These are phyloP conservation scores for Colletotrichum sojae DNA, from an alignment of 2,329 filamentous ascomycete genomes.

Conservation along the genomic window DNA sequence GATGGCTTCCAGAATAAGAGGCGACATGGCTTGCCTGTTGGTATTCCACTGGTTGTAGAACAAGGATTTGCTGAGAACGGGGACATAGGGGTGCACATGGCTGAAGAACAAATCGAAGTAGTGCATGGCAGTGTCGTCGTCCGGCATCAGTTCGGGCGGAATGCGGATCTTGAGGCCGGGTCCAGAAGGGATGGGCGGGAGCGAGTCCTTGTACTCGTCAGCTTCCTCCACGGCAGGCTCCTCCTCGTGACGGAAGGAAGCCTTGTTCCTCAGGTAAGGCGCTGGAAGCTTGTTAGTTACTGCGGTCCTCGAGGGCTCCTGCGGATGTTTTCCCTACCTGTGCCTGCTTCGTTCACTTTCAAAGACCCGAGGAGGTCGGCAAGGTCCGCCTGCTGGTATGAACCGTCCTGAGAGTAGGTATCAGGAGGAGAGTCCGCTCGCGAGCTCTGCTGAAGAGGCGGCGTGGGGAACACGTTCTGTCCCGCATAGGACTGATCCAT, in stretches of 20 bases:
- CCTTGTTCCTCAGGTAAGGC: conserved; percentile 83
- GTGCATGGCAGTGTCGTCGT: conserved; percentile 83
- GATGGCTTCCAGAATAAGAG: conserved; percentile 88
- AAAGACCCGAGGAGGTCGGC: conserved; percentile 87
- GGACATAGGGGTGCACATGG: conserved; percentile 93
- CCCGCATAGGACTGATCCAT: conserved; percentile 67
- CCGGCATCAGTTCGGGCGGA: conserved; percentile 92
- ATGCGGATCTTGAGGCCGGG: conserved; percentile 87
- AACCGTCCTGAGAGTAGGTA: conserved; percentile 69
- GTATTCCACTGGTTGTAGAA: conserved; percentile 94
- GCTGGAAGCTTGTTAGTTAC: conserved; percentile 64
- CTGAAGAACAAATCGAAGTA: conserved; percentile 94
- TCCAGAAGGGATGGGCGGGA: conserved; percentile 78
- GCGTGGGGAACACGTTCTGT: conserved; percentile 67
- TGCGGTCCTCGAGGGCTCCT: conserved; percentile 21
- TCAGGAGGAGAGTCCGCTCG: conserved; percentile 60
- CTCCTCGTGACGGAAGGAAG: conserved; percentile 65
- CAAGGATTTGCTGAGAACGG: conserved; percentile 84
- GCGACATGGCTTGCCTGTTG: conserved; percentile 87
- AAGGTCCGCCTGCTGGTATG: conserved; percentile 79
- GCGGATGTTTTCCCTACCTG: conserved; percentile 71
- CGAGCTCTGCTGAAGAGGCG: conserved; percentile 61
- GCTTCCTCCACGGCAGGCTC: conserved; percentile 77
- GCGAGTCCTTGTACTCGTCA: conserved; percentile 79
- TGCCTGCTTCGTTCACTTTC: conserved; percentile 88